Percentiles rank a stretch among this genome's conserved stretches.
Evolutionary conservation across 2,329 filamentous ascomycete species (phyloP).

Genomic region (Scortechinia acanthostroma): DNA sequence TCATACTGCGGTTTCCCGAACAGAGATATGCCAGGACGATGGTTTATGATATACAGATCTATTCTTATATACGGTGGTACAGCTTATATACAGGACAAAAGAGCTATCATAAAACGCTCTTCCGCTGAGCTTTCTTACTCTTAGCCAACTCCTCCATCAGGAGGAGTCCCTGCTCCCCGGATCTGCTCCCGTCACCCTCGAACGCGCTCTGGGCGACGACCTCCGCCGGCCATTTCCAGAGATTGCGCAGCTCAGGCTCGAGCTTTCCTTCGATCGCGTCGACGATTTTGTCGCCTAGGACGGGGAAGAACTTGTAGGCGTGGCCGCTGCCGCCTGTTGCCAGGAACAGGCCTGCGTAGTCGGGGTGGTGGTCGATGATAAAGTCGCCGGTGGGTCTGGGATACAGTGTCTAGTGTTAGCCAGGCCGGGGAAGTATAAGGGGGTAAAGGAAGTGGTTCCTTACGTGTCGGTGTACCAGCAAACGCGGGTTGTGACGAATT

Average conservation of each 20-base stretch:
- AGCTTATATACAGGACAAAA: conserved; percentile 10
- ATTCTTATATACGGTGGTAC: too few species aligned
- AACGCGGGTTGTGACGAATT: conserved; percentile 53
- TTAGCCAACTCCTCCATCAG: conserved; percentile 26
- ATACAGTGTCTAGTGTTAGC: too few species aligned
- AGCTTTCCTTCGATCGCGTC: conserved; percentile 37
- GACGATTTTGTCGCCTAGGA: conserved; percentile 54
- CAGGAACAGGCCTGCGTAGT: conserved; percentile 47
- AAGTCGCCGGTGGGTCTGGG: conserved; percentile 55
- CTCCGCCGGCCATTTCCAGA: neutral
- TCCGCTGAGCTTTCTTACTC: conserved; percentile 9
- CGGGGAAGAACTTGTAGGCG: conserved; percentile 64
- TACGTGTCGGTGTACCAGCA: conserved; percentile 73
- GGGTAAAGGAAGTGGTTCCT: neutral
- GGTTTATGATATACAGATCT: too few species aligned
- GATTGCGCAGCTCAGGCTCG: neutral
- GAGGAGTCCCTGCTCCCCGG: conserved; percentile 20
- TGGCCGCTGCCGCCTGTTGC: conserved; percentile 59
- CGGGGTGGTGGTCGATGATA: conserved; percentile 63
- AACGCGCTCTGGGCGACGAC: neutral
- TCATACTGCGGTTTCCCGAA: too few species aligned
- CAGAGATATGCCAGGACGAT: too few species aligned
- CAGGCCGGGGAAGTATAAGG: too few species aligned
- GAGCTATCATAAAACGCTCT: conserved; percentile 1
- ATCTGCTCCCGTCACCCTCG: conserved; percentile 22